These are phyloP conservation scores for Nakazawaea wickerhamii DNA, from an alignment of 805 yeast genomes.

Conservation along the genomic window DNA sequence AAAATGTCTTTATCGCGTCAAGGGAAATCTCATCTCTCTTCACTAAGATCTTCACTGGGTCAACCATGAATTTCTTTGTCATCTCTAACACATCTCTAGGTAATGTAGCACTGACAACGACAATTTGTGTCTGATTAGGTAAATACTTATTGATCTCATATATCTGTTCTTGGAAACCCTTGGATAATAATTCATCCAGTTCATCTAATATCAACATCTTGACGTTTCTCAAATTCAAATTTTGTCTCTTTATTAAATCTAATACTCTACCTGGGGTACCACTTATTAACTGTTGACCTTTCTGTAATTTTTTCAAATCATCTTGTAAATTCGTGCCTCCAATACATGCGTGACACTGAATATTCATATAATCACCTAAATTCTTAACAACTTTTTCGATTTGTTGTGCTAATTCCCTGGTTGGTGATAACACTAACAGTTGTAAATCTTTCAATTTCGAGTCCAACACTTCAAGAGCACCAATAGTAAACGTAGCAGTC, in stretches of 20 bases:
- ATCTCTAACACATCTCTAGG: slow-evolving; percentile 89
- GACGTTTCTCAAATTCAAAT: slow-evolving; percentile 73
- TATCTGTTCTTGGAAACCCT: slow-evolving; percentile 94
- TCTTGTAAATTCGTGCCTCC: slow-evolving; percentile 93
- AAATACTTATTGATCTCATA: slow-evolving; percentile 86
- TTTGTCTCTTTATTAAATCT: slow-evolving; percentile 91
- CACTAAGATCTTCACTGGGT: slow-evolving; percentile 91
- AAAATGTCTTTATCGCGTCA: slow-evolving; percentile 94
- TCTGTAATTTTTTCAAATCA: slow-evolving; percentile 77
- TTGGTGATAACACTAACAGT: slow-evolving; percentile 93
- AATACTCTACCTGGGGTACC: slow-evolving; percentile 98
- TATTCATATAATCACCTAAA: slow-evolving; percentile 85
- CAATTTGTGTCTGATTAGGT: slow-evolving; percentile 90
- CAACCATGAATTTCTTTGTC: slow-evolving; percentile 88
- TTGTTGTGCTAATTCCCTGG: slow-evolving; percentile 95
- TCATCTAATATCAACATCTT: slow-evolving; percentile 96
- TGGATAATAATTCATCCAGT: slow-evolving; percentile 93
- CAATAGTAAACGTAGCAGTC: slow-evolving; percentile 84
- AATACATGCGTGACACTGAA: slow-evolving; percentile 92
- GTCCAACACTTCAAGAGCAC: slow-evolving; percentile 56
- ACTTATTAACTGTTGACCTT: slow-evolving; percentile 88
- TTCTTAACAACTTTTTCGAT: slow-evolving; percentile 90
- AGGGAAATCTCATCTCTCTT: slow-evolving; percentile 93
- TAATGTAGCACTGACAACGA: slow-evolving; percentile 91
- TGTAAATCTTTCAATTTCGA: slow-evolving; percentile 69